phyloP scores from a whole-genome alignment of 768 basidiomycete genomes.

The Macrolepiota dolichaula region DNA sequence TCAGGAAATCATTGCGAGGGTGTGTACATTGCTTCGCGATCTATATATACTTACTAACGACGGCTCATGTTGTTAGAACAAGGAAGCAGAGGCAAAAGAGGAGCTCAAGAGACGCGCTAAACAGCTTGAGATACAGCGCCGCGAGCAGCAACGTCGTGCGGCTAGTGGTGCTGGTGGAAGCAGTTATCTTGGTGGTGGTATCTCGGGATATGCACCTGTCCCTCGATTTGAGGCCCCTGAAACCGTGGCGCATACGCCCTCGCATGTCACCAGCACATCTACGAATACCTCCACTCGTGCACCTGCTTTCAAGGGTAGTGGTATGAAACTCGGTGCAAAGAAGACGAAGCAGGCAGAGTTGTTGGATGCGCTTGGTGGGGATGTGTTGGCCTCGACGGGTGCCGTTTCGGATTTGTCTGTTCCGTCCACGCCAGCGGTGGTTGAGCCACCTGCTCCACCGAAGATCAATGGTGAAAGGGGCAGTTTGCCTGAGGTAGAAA shows the following conservation, averaged over 20 bases:
- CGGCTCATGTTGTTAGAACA: constrained; percentile 60
- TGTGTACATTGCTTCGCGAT: constrained; percentile 32
- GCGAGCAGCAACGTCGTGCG: constrained; percentile 85
- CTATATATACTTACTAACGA: background rate
- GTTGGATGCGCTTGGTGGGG: constrained; percentile 83
- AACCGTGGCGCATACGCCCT: constrained; percentile 32
- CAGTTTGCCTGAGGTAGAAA: constrained; percentile 70
- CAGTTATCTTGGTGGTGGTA: constrained; percentile 64
- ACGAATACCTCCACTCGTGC: constrained; percentile 49
- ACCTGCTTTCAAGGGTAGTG: constrained; percentile 88
- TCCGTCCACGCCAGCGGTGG: constrained; percentile 42
- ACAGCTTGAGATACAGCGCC: constrained; percentile 95
- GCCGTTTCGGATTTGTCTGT: constrained; percentile 39
- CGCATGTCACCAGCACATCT: constrained; percentile 37
- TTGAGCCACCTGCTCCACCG: constrained; percentile 42
- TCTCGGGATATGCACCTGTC: constrained; percentile 68
- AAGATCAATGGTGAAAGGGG: constrained; percentile 46
- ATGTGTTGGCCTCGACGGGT: constrained; percentile 51
- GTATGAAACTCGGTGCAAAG: constrained; percentile 96
- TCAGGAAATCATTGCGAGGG: constrained; percentile 95
- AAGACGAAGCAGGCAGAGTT: constrained; percentile 88
- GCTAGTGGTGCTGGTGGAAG: constrained; percentile 45
- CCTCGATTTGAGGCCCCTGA: constrained; percentile 70
- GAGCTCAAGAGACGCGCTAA: constrained; percentile 97
- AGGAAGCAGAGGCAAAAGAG: constrained; percentile 98